Evolutionary conservation across 345 rosid species (phyloP).

Genomic region (Rhizophora mangle): DNA sequence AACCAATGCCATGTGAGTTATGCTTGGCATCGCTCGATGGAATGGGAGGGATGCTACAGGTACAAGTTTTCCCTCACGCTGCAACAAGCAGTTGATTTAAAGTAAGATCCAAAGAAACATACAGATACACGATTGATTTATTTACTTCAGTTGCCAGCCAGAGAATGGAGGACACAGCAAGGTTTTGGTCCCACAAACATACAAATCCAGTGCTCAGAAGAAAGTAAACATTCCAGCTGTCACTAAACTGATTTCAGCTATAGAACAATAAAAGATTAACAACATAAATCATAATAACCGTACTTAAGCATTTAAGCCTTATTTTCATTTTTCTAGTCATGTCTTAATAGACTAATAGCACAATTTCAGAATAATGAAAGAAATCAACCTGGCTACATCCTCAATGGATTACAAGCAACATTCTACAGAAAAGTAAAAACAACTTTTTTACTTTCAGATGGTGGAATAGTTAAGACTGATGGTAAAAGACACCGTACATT

Average conservation of each 20-base stretch:
- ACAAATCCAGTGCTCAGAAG: neutral
- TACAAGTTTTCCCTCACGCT: constrained; percentile 86
- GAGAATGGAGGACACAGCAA: neutral
- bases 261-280: too few relatives aligned
- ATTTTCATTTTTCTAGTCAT: neutral
- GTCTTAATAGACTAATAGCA: neutral
- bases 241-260: neutral
- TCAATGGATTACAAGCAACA: neutral
- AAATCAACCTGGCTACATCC: neutral
- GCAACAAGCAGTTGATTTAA: constrained; percentile 12
- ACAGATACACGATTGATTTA: neutral
- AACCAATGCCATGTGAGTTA: constrained; percentile 97
- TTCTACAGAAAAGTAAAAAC: neutral
- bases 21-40: constrained; percentile 95
- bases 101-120: neutral
- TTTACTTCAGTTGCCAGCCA: neutral
- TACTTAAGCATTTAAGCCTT: neutral
- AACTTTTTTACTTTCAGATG: neutral
- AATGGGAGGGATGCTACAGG: constrained; percentile 91
- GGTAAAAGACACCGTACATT: neutral
- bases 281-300: too few relatives aligned
- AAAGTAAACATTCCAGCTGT: neutral
- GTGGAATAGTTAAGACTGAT: neutral
- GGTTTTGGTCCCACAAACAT: neutral
- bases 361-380: neutral